Evolutionary conservation across 2,329 filamentous ascomycete species (phyloP).

Genomic region (Hymenoscyphus fraxineus): DNA sequence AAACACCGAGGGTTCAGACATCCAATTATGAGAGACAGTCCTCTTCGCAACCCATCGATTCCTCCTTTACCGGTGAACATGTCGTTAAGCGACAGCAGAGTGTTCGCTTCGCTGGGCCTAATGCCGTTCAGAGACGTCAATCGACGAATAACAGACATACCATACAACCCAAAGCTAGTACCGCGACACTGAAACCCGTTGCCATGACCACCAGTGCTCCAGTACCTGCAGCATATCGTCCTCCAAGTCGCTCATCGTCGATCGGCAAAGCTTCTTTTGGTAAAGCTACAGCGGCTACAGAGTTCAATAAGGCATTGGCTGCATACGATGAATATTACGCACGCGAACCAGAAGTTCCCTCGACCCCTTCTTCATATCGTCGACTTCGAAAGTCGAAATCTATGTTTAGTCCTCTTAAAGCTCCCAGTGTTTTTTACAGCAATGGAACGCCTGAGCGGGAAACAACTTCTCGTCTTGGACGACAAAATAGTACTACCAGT

Average conservation of each 20-base stretch:
- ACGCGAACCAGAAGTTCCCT: conserved; percentile 46
- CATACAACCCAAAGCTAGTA: conserved; percentile 19
- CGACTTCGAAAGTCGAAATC: conserved; percentile 53
- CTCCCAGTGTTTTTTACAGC: conserved; percentile 29
- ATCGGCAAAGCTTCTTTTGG: conserved; percentile 29
- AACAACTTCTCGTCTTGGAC: conserved; percentile 14
- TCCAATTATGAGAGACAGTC: conserved; percentile 12
- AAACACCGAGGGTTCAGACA: conserved; percentile 17
- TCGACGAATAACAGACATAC: conserved; percentile 24
- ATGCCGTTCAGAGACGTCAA: conserved; percentile 26
- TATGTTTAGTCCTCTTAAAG: conserved; percentile 41
- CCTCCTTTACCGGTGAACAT: conserved; percentile 24
- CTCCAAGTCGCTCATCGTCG: conserved; percentile 33
- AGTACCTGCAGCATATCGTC: conserved; percentile 30
- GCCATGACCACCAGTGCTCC: conserved; percentile 30
- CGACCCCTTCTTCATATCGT: conserved; percentile 46
- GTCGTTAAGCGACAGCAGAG: conserved; percentile 47
- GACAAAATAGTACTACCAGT: conserved; percentile 14
- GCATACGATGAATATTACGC: conserved; percentile 44
- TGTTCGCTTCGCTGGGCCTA: conserved; percentile 45
- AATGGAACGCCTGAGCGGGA: conserved; percentile 29
- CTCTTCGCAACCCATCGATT: conserved; percentile 19
- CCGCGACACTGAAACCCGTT: conserved; percentile 24
- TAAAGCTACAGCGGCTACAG: conserved; percentile 26
- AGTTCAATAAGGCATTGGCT: conserved; percentile 38